Base-by-base conservation (phyloP, 176 grass and related monocot genomes). In the Oryza longistaminata region DNA sequence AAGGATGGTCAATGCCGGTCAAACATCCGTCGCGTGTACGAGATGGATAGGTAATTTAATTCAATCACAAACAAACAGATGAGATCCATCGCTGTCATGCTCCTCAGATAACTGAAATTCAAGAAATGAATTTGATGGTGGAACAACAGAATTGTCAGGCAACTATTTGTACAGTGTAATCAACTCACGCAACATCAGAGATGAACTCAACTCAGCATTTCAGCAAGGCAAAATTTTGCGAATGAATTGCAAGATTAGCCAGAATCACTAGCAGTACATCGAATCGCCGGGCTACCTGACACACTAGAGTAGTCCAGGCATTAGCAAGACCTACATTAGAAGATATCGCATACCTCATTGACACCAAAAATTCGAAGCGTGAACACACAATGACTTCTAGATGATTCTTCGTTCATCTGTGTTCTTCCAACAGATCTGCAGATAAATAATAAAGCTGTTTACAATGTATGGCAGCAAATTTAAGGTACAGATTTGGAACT, bases 361-460 rank as follows among this genome's bases (percentile, higher is more conserved):
- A 88, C 70, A 73, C 96, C 96, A 31, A 80, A 85, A 39, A 99
- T 99, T 37, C 92, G 66, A 53, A 99, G 83, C 22, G 93, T 99
- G 68, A 99, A 99, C 25, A 99, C 93, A 82, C 92, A 96, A 53
- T 99, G 96, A 64, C 96, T 99, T 89, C 96, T 87, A 7, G 96
- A 99, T 21, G 93, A 99, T 73, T 96, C 90, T 42, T 99, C 96
- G 34, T 99, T 99, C 91, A 94, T 94, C 25, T 96, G 91, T 70
- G 96, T 99, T 85, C 75, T 90, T 15, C 84, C 93, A 67, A 99
- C 90, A 15, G 96, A 99, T 70, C 96, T 99, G 77, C 22, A 81
- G 64, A 86, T 46, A 27, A 74, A 43, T 43, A 72, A 73, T 16
- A 9, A 27, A 73, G 43, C 24, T 48, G 15, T 24, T 24, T 42